Percentiles rank a stretch among this genome's conserved stretches.
phyloP scores from a whole-genome alignment of 2,329 filamentous ascomycete species.

The Neobulgaria alba region DNA sequence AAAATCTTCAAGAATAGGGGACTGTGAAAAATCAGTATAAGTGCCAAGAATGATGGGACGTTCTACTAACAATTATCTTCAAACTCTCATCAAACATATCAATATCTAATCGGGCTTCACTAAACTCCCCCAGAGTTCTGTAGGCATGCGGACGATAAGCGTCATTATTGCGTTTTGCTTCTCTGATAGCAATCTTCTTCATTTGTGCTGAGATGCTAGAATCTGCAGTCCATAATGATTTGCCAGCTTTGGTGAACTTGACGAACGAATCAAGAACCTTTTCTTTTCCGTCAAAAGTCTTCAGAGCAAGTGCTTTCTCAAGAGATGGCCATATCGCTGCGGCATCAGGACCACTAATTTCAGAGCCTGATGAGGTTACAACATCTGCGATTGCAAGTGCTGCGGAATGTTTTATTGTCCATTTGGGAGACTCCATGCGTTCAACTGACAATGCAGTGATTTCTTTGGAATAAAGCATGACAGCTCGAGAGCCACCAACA shows the following conservation, averaged over 20 bases:
- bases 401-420: slow-evolving; percentile 83
- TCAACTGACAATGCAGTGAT: slow-evolving; percentile 61
- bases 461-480: slow-evolving; percentile 76
- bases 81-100: slow-evolving; percentile 62
- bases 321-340: slow-evolving; percentile 70
- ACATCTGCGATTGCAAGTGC: slow-evolving; percentile 73
- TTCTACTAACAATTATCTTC: slow-evolving; percentile 42
- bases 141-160: slow-evolving; percentile 72
- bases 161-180: slow-evolving; percentile 89
- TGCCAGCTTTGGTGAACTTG: slow-evolving; percentile 61
- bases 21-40: background rate
- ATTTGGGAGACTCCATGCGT: slow-evolving; percentile 71
- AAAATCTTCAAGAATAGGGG: slow-evolving; percentile 51
- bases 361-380: slow-evolving; percentile 55
- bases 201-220: slow-evolving; percentile 50
- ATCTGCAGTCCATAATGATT: slow-evolving; percentile 47
- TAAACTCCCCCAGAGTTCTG: slow-evolving; percentile 61
- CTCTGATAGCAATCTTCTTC: slow-evolving; percentile 73
- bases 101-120: slow-evolving; percentile 57
- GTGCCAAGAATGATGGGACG: background rate
- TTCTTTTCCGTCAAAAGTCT: slow-evolving; percentile 92
- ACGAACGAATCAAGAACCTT: slow-evolving; percentile 72
- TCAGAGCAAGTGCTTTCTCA: slow-evolving; percentile 73
- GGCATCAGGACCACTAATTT: slow-evolving; percentile 52
- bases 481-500: slow-evolving; percentile 74